phyloP scores from a whole-genome alignment of 352 stramenopile genomes.

The Pythium sukuiense region DNA sequence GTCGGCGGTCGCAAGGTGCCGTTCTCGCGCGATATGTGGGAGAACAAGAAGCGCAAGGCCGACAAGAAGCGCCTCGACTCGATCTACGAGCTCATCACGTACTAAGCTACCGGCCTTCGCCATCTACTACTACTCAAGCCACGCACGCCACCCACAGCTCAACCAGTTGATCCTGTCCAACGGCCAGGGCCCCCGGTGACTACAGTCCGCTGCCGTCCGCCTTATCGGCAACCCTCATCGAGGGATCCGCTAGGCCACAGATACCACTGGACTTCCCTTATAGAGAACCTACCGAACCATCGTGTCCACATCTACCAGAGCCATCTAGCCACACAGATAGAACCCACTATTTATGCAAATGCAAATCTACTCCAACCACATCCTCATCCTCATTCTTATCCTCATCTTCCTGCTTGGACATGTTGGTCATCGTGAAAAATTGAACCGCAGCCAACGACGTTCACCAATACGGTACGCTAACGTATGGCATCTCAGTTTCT shows the following conservation, averaged over 20 bases:
- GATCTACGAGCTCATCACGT: constrained; percentile 31
- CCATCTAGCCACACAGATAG: background rate
- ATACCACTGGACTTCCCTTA: background rate
- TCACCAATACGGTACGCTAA: background rate
- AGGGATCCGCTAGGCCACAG: constrained; percentile 3
- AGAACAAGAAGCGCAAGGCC: constrained; percentile 52
- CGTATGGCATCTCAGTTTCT: background rate
- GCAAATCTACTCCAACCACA: background rate
- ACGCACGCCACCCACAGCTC: background rate
- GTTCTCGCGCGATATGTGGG: constrained; percentile 67
- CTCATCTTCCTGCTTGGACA: background rate
- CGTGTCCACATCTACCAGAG: constrained; percentile 6
- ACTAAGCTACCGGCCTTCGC: constrained; percentile 7
- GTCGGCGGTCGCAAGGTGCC: constrained; percentile 62
- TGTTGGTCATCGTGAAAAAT: background rate
- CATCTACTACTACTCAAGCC: background rate
- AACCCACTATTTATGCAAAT: background rate
- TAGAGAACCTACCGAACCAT: background rate
- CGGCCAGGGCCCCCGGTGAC: constrained; percentile 1
- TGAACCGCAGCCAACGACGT: background rate
- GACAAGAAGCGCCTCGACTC: constrained; percentile 32
- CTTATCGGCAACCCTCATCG: constrained; percentile 3
- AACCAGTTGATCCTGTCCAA: background rate
- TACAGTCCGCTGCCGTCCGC: constrained; percentile 3
- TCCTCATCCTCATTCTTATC: background rate